Evolutionary conservation across 495 filamentous ascomycete species (phyloP).

Genomic region (Trichoderma orchidacearum): DNA sequence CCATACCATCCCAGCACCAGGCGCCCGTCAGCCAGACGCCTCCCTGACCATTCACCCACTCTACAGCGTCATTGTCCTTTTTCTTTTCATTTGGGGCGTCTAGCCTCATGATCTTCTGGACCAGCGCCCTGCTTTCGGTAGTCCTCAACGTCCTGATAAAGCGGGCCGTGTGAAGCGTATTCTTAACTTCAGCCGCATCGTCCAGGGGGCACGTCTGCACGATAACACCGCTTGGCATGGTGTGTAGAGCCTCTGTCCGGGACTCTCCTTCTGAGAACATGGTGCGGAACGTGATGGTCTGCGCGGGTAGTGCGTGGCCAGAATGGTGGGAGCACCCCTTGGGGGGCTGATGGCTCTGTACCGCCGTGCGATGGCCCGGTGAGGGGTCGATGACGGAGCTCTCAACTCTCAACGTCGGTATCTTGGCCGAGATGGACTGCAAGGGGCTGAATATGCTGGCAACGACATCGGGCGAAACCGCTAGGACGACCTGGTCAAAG

Average conservation of each 20-base stretch:
- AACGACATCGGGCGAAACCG: slow-evolving; percentile 29
- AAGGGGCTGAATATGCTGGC: slow-evolving; percentile 30
- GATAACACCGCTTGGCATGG: slow-evolving; percentile 13
- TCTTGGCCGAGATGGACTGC: slow-evolving; percentile 13
- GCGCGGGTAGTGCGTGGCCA: slow-evolving; percentile 5
- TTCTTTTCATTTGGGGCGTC: too few species aligned
- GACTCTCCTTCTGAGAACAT: neutral
- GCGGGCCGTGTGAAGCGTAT: slow-evolving; percentile 7
- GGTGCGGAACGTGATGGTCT: slow-evolving; percentile 18
- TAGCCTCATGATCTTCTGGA: slow-evolving; percentile 7
- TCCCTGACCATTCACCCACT: slow-evolving; percentile 29
- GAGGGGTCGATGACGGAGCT: slow-evolving; percentile 16
- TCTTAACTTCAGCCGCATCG: slow-evolving; percentile 4
- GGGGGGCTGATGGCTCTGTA: neutral
- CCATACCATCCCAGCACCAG: slow-evolving; percentile 56
- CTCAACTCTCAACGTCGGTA: slow-evolving; percentile 29
- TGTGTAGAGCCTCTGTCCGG: slow-evolving; percentile 16
- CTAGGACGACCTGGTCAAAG: slow-evolving; percentile 31
- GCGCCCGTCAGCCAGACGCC: slow-evolving; percentile 39
- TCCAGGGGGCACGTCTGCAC: slow-evolving; percentile 18
- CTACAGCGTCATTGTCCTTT: neutral
- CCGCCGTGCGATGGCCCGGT: too few species aligned
- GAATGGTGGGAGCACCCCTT: neutral
- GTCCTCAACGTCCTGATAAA: slow-evolving; percentile 25
- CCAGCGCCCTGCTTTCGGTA: slow-evolving; percentile 11